These are phyloP conservation scores for Candolleomyces eurysporus DNA, from an alignment of 768 basidiomycete genomes.

Conservation along the genomic window DNA sequence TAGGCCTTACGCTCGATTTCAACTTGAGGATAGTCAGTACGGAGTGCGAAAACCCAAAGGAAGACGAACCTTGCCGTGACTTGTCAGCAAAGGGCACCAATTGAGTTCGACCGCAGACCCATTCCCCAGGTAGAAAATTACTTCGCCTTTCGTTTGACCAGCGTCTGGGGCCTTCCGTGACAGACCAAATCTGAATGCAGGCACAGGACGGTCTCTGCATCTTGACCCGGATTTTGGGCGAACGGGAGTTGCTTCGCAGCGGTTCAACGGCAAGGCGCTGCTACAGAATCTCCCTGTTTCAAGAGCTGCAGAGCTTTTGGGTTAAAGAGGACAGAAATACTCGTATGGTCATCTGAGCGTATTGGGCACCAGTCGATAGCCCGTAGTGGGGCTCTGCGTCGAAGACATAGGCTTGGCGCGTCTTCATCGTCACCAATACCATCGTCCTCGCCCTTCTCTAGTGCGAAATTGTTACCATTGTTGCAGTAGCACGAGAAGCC, in stretches of 20 bases:
- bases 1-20: conserved; percentile 20
- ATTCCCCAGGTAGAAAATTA: conserved; percentile 84
- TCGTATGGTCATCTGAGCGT: conserved; percentile 49
- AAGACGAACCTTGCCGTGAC: conserved; percentile 53
- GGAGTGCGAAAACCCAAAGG: background rate
- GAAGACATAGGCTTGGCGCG: conserved; percentile 64
- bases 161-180: conserved; percentile 13
- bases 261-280: conserved; percentile 87
- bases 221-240: conserved; percentile 65
- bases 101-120: conserved; percentile 80
- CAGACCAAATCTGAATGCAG: conserved; percentile 87
- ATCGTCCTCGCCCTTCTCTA: conserved; percentile 32
- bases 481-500: conserved; percentile 38
- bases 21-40: background rate
- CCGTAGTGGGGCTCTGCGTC: conserved; percentile 89
- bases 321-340: conserved; percentile 34
- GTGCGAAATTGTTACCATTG: conserved; percentile 58
- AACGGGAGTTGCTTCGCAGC: conserved; percentile 61
- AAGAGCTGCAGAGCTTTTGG: background rate
- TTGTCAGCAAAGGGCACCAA: conserved; percentile 87
- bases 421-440: conserved; percentile 28
- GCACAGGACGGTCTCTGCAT: conserved; percentile 52
- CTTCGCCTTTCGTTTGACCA: conserved; percentile 69
- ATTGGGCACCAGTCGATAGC: conserved; percentile 93
- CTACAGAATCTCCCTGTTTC: conserved; percentile 46